Evolutionary conservation across 495 filamentous ascomycete species (phyloP).

Genomic region (Oleoguttula mirabilis): DNA sequence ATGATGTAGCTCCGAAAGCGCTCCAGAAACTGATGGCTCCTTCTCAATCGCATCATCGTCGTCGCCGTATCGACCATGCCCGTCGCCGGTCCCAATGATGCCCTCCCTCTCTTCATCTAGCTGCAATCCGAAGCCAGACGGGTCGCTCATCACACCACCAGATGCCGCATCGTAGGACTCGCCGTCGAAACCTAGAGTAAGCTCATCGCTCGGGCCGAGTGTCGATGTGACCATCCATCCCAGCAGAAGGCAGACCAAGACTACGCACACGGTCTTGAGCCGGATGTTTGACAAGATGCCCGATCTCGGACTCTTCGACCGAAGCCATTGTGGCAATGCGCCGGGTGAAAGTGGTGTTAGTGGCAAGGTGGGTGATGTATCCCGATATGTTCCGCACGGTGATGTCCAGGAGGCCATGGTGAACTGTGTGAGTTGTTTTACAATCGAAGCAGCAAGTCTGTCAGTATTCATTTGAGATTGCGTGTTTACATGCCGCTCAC

Average conservation of each 20-base stretch:
- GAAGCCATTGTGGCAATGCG: constrained; percentile 14
- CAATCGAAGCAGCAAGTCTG: neutral
- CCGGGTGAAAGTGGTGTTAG: constrained; percentile 9
- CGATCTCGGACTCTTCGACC: neutral
- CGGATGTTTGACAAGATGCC: neutral
- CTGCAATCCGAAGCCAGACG: constrained; percentile 7
- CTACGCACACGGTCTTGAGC: constrained; percentile 2
- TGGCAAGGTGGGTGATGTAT: constrained; percentile 8
- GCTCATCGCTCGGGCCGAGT: constrained; percentile 4
- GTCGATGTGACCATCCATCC: constrained; percentile 4
- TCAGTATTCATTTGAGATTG: neutral
- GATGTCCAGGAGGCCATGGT: constrained; percentile 9
- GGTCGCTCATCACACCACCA: constrained; percentile 4
- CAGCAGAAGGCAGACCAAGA: neutral
- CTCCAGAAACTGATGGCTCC: constrained; percentile 5
- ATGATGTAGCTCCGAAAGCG: constrained; percentile 14
- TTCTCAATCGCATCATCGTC: neutral
- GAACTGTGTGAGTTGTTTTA: neutral
- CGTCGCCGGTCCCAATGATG: constrained; percentile 3
- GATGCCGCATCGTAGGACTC: constrained; percentile 4
- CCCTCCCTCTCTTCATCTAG: neutral
- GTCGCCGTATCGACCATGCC: neutral
- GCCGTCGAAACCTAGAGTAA: neutral
- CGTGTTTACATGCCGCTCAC: neutral
- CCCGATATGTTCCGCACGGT: constrained; percentile 2